Conservation (phyloP, 73 alveolate genomes). For the Symbiodinium pilosum region DNA sequence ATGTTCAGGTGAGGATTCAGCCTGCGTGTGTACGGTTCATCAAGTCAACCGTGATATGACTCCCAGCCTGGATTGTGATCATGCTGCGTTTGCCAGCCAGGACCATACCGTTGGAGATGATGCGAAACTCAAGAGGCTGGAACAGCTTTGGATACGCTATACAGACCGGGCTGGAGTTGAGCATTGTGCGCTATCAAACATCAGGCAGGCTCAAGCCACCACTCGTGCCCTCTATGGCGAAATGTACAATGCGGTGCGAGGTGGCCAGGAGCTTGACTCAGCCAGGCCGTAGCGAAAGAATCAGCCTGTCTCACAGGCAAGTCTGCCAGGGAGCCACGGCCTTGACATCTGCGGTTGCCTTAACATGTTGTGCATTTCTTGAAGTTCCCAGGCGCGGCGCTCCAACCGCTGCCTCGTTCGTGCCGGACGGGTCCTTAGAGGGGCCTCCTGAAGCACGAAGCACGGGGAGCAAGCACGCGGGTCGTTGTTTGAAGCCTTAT, state of each 20-base stretch:
- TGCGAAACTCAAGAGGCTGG: constrained; percentile 1
- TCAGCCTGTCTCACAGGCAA: background rate
- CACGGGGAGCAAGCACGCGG: background rate
- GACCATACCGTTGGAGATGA: constrained; percentile 7
- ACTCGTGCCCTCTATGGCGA: constrained; percentile 80
- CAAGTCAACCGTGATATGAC: no score
- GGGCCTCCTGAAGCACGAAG: background rate
- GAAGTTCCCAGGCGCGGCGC: constrained; percentile 6
- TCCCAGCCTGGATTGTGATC: no score
- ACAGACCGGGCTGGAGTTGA: no score
- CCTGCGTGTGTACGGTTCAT: no score
- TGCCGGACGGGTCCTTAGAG: background rate
- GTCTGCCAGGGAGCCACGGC: background rate
- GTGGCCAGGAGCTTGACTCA: background rate
- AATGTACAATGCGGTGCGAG: constrained; percentile 64
- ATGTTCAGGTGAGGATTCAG: no score
- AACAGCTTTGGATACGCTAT: no score
- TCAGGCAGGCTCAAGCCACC: constrained; percentile 34
- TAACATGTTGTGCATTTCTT: no score
- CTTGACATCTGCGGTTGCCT: no score
- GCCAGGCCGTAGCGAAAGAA: no score
- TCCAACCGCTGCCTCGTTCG: background rate
- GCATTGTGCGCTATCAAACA: background rate
- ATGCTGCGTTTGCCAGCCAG: no score
- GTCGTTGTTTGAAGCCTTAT: background rate